A percentile compares a stretch with the other conserved stretches of the same genome.
These are phyloP conservation scores for Vaccinium corymbosum DNA, from an alignment of 148 eudicot genomes.

Conservation along the genomic window DNA sequence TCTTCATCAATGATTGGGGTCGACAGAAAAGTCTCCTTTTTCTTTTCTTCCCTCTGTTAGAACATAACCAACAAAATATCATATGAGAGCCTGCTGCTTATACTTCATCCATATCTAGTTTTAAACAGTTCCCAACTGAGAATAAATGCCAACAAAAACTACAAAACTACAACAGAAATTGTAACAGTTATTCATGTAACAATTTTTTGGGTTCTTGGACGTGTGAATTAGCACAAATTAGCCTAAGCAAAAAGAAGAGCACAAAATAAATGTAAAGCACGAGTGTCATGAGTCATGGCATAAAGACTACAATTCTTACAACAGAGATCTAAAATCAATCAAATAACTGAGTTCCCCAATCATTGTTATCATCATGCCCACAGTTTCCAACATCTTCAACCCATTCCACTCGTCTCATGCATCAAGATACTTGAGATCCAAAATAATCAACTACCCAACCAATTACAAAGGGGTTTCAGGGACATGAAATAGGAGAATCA, in stretches of 20 bases:
- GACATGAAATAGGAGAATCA: too few relatives aligned
- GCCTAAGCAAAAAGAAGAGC: background rate
- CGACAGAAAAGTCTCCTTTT: constrained; percentile 6
- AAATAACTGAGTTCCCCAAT: background rate
- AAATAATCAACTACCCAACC: too few relatives aligned
- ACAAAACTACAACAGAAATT: background rate
- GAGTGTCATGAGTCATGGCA: background rate
- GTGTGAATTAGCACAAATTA: background rate
- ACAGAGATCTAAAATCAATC: background rate
- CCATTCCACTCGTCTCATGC: background rate
- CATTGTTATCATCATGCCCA: background rate
- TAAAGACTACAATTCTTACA: background rate
- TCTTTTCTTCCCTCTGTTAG: constrained; percentile 14
- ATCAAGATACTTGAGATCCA: too few relatives aligned
- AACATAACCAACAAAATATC: background rate
- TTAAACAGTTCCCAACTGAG: background rate
- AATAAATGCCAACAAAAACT: background rate
- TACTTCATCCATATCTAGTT: background rate
- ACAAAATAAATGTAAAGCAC: background rate
- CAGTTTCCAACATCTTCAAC: background rate
- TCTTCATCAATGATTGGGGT: too few relatives aligned
- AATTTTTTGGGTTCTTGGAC: background rate
- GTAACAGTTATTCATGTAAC: background rate
- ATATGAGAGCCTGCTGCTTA: background rate
- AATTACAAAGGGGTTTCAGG: too few relatives aligned